phyloP scores from a whole-genome alignment of 2,329 filamentous ascomycete species.

The Trichoderma sp. region DNA sequence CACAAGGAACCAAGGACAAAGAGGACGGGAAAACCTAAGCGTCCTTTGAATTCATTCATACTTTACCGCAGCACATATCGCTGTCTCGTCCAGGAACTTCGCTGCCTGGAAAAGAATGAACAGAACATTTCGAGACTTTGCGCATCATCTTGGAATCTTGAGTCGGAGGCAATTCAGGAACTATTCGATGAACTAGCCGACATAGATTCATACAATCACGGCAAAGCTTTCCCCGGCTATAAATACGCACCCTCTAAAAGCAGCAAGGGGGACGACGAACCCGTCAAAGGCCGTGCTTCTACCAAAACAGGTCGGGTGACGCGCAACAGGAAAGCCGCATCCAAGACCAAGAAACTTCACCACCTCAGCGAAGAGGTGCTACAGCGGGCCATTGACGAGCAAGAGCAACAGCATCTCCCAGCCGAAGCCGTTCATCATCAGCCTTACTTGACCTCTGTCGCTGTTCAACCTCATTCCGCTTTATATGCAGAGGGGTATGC shows the following conservation, averaged over 20 bases:
- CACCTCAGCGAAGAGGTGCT: not conserved
- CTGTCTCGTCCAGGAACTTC: no score
- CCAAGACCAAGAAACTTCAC: not conserved
- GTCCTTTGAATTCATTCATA: no score
- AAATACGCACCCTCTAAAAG: conserved; percentile 73
- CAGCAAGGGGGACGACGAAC: conserved; percentile 49
- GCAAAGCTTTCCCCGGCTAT: conserved; percentile 81
- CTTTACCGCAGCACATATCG: no score
- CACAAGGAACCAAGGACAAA: no score
- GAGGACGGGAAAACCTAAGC: no score
- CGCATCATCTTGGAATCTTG: conserved; percentile 87
- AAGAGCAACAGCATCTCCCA: not conserved
- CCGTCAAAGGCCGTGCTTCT: not conserved
- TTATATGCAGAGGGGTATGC: not conserved
- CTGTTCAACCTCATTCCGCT: not conserved
- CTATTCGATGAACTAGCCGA: conserved; percentile 77
- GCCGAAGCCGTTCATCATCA: not conserved
- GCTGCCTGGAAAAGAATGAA: no score
- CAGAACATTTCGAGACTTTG: no score
- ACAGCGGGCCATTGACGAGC: not conserved
- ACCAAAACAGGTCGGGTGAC: not conserved
- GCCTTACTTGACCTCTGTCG: not conserved
- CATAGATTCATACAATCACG: conserved; percentile 73
- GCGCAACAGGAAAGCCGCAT: not conserved
- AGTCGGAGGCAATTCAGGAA: conserved; percentile 68